A percentile compares a stretch with the other conserved stretches of the same genome.
These are phyloP conservation scores for Athelia sp. DNA, from an alignment of 1,284 basidiomycete species.

Conservation along the genomic window DNA sequence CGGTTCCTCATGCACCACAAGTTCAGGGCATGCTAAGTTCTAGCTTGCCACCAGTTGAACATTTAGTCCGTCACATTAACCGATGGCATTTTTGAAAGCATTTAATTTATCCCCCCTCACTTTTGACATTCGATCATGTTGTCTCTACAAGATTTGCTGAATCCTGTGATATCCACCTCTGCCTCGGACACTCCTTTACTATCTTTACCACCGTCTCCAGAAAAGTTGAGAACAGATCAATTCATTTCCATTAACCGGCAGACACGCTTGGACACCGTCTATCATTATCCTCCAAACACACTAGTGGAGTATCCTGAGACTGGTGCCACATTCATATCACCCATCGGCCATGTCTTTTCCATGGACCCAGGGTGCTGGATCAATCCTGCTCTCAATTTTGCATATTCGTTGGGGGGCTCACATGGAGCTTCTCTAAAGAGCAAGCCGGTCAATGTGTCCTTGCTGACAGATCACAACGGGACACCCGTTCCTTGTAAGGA, in stretches of 20 bases:
- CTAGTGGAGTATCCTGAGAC: constrained; percentile 7
- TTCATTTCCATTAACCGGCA: not conserved
- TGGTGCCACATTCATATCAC: not conserved
- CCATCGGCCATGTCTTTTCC: constrained; percentile 8
- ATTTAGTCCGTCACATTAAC: too few relatives aligned
- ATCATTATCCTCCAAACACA: not conserved
- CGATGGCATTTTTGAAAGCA: too few relatives aligned
- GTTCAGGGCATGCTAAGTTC: too few relatives aligned
- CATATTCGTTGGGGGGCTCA: constrained; percentile 8
- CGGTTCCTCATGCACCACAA: too few relatives aligned
- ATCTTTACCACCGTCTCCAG: too few relatives aligned
- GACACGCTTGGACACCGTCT: not conserved
- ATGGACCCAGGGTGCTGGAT: constrained; percentile 3
- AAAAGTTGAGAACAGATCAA: too few relatives aligned
- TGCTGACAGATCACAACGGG: not conserved
- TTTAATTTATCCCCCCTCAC: too few relatives aligned
- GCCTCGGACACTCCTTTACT: too few relatives aligned
- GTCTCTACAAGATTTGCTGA: too few relatives aligned
- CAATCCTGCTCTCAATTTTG: constrained; percentile 5
- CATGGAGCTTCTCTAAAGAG: not conserved
- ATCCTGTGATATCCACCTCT: too few relatives aligned
- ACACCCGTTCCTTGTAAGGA: not conserved
- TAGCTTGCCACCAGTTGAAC: too few relatives aligned
- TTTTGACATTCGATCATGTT: too few relatives aligned
- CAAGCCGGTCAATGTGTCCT: not conserved